Evolutionary conservation across 257 asterid genomes (phyloP), one percentile per base, ranked within the genome.

Genomic region (Plantago ovata): DNA sequence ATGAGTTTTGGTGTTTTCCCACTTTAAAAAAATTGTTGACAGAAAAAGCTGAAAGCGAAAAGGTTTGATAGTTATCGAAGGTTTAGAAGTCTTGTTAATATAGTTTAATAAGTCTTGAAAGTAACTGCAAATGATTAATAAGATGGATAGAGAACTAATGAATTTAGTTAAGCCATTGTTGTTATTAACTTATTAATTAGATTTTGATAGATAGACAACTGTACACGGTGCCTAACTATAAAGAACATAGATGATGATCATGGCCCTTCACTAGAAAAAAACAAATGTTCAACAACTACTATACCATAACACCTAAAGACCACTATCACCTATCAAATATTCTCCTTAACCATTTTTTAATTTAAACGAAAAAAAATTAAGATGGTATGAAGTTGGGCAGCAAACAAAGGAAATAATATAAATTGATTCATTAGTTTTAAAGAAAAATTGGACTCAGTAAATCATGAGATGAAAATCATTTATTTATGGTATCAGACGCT

Each of bases 81-180:
- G 61, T 67, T 67, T 61, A 70, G 69, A 71, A 69, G 44, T 54
- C 48, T 68, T 49, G 33, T 63, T 50, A 19, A 44, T 63, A 33
- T 36, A 46, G n/a, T n/a, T 24, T 38, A 57, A 40, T 61, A 66
- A 51, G 68, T 59, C 70, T 61, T 61, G 82, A 70, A 60, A 78
- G 59, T 61, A 69, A 72, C 75, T 47, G 72, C 74, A 69, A 74
- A 76, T 69, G 71, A 71, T 79, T 76, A 62, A 45, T 65, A 65
- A 12, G 66, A 63, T 43, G 52, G 20, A 54, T 43, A 56, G 20
- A 54, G 56, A 58, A 48, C 49, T 38, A 64, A 63, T 61, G 11
- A 45, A 39, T 39, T n/a, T 38, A 12, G 14, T 54, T 67, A 56
- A 67, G 54, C 63, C 61, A 56, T 28, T 33, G 1, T 64, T 10